Evolutionary conservation across 2,329 filamentous ascomycete species (phyloP).

Genomic region (Eurotiales sp.): DNA sequence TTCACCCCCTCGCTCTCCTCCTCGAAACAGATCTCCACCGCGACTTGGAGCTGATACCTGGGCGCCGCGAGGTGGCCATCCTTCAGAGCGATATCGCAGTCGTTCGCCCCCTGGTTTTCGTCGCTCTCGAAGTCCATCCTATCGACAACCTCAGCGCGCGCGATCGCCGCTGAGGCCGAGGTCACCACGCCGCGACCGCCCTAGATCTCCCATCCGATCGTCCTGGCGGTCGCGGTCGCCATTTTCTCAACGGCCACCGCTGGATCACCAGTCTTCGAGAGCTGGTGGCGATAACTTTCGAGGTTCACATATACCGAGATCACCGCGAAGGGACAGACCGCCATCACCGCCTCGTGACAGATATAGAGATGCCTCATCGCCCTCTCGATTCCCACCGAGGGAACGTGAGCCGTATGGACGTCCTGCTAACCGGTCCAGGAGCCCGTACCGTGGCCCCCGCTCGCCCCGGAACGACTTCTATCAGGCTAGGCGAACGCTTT

Average conservation of each 20-base stretch:
- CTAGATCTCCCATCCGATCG: conserved; percentile 33
- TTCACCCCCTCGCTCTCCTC: conserved; percentile 34
- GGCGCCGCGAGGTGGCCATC: conserved; percentile 34
- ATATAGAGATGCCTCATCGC: not conserved
- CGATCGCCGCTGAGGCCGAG: conserved; percentile 38
- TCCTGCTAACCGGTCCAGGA: conserved; percentile 47
- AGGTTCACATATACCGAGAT: conserved; percentile 28
- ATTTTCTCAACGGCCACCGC: conserved; percentile 28
- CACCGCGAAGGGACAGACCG: conserved; percentile 32
- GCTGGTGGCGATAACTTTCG: conserved; percentile 36
- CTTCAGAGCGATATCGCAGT: conserved; percentile 36
- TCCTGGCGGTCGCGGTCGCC: conserved; percentile 41
- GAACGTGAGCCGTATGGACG: conserved; percentile 34
- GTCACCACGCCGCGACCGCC: conserved; percentile 38
- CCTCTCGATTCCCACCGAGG: conserved; percentile 15
- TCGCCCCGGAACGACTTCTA: conserved; percentile 47
- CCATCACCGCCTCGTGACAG: conserved; percentile 19
- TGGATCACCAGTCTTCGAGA: conserved; percentile 30
- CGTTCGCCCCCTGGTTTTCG: conserved; percentile 40
- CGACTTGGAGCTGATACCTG: conserved; percentile 39
- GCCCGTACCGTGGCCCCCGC: conserved; percentile 50
- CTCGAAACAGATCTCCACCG: conserved; percentile 34
- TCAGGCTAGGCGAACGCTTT: conserved; percentile 54
- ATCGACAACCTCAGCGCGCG: conserved; percentile 29
- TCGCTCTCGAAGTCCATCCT: conserved; percentile 40